phyloP scores from a whole-genome alignment of 306 rosid genomes.

The Gynostemma pentaphyllum region DNA sequence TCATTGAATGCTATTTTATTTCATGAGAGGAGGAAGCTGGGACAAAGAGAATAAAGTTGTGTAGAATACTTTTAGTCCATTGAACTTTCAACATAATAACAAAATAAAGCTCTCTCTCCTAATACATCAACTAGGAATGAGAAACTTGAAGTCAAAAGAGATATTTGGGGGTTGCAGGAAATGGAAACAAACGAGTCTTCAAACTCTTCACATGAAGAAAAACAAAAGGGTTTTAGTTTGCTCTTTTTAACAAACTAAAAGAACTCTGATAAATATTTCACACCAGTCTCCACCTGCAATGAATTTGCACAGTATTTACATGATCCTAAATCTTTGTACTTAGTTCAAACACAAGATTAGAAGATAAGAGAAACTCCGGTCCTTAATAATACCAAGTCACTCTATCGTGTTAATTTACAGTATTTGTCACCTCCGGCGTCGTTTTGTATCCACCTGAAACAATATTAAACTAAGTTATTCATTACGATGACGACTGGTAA shows the following conservation, averaged over 20 bases:
- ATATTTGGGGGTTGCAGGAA: background rate
- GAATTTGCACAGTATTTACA: conserved; percentile 3
- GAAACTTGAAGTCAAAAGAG: background rate
- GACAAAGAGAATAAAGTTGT: too few relatives aligned
- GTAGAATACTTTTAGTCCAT: too few relatives aligned
- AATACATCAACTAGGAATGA: conserved; percentile 5
- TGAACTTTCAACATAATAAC: too few relatives aligned
- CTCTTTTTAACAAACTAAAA: background rate
- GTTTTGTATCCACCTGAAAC: conserved; percentile 85
- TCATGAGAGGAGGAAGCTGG: too few relatives aligned
- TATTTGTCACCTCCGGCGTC: conserved; percentile 60
- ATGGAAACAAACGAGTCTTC: background rate
- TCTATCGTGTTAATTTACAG: background rate
- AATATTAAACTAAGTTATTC: background rate
- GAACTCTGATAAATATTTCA: background rate
- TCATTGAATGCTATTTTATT: too few relatives aligned
- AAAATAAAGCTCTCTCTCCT: too few relatives aligned
- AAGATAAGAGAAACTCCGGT: background rate
- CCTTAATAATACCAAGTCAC: conserved; percentile 1
- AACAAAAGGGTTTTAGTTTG: background rate
- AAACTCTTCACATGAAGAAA: background rate
- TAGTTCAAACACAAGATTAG: conserved; percentile 3
- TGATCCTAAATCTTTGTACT: conserved; percentile 3
- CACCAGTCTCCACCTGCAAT: conserved; percentile 6
- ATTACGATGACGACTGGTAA: background rate